These are phyloP conservation scores for Lachnellula occidentalis DNA, from an alignment of 2,329 filamentous ascomycete genomes.

Conservation along the genomic window DNA sequence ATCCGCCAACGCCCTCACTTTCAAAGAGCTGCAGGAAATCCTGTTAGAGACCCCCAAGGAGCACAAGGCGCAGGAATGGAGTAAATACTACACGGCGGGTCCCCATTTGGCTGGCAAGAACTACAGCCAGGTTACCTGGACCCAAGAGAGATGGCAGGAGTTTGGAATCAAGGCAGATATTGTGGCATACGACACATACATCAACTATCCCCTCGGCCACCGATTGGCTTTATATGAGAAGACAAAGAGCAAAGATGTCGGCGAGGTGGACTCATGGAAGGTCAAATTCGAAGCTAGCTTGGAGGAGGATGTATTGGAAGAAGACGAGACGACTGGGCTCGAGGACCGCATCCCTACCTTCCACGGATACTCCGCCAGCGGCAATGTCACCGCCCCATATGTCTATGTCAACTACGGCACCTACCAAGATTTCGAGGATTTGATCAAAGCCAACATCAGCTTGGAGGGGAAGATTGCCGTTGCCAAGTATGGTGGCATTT, in stretches of 20 bases:
- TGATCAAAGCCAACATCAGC: constrained; percentile 67
- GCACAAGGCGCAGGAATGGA: constrained; percentile 62
- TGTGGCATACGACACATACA: constrained; percentile 67
- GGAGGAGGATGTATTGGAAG: constrained; percentile 76
- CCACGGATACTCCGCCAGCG: constrained; percentile 88
- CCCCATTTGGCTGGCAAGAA: constrained; percentile 75
- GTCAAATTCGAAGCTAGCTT: constrained; percentile 76
- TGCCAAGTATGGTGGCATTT: constrained; percentile 78
- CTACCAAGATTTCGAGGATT: constrained; percentile 77
- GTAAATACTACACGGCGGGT: constrained; percentile 70
- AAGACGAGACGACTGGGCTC: constrained; percentile 73
- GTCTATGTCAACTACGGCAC: constrained; percentile 92
- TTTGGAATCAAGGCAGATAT: constrained; percentile 63
- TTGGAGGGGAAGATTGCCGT: constrained; percentile 83
- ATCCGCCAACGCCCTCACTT: constrained; percentile 30
- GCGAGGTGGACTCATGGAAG: constrained; percentile 43
- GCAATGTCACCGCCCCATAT: constrained; percentile 82
- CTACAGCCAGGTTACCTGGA: constrained; percentile 67
- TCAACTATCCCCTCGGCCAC: constrained; percentile 72
- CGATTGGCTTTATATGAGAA: constrained; percentile 60
- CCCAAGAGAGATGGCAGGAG: constrained; percentile 64
- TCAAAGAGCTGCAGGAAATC: constrained; percentile 50
- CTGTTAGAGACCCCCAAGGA: constrained; percentile 54
- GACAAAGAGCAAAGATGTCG: constrained; percentile 36
- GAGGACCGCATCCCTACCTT: constrained; percentile 77